These are phyloP conservation scores for Zygosaccharomyces lentus DNA, from an alignment of 805 yeast species.

Conservation along the genomic window DNA sequence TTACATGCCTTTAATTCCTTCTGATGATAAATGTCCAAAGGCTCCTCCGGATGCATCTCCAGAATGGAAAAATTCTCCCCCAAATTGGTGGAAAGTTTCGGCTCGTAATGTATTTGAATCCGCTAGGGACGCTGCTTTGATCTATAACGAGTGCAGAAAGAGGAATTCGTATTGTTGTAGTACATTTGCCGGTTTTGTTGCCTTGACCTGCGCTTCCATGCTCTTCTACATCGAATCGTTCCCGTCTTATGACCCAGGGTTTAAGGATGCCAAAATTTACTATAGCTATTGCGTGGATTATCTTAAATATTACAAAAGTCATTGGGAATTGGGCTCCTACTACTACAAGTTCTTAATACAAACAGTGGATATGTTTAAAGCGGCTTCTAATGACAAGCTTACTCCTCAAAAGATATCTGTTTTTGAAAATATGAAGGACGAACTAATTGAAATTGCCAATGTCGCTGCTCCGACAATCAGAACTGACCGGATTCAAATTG, in stretches of 20 bases:
- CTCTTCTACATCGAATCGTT: conserved; percentile 1
- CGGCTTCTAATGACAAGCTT: conserved; percentile 1
- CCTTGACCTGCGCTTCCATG: conserved; percentile 2
- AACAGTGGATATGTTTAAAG: conserved; percentile 4
- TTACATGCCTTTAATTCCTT: conserved; percentile 6
- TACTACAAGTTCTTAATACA: conserved; percentile 1
- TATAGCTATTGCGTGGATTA: not conserved
- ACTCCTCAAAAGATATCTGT: not conserved
- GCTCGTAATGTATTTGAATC: conserved; percentile 1
- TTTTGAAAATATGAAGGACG: conserved; percentile 6
- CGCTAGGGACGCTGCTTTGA: conserved; percentile 1
- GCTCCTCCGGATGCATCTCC: not conserved
- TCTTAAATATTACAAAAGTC: not conserved
- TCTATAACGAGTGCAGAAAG: conserved; percentile 1
- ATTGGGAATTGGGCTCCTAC: conserved; percentile 6
- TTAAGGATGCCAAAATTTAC: not conserved
- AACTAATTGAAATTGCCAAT: conserved; percentile 3
- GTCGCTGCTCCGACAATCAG: not conserved
- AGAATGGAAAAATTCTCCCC: not conserved
- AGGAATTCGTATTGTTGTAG: conserved; percentile 3
- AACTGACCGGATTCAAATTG: conserved; percentile 2
- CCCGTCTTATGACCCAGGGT: conserved; percentile 4
- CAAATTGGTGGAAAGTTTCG: conserved; percentile 2
- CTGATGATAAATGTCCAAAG: conserved; percentile 1
- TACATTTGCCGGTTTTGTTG: conserved; percentile 6